phyloP scores from a whole-genome alignment of 169 alveolate species.

The Pseudocohnilembus persalinus region DNA sequence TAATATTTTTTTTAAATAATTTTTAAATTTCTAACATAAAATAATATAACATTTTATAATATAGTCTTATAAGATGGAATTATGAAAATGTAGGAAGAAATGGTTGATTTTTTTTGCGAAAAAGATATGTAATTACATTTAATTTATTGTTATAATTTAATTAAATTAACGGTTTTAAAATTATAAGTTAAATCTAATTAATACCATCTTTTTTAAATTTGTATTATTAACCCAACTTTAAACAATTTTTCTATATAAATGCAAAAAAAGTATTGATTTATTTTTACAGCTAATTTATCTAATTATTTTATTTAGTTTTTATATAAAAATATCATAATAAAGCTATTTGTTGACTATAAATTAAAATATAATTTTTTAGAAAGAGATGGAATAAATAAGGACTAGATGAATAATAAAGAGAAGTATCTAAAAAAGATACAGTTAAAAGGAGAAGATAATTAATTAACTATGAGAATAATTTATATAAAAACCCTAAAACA shows the following conservation, averaged over 20 bases:
- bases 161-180: neutral
- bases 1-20: too few relatives aligned
- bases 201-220: too few relatives aligned
- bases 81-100: slow-evolving; percentile 23
- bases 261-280: too few relatives aligned
- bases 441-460: neutral
- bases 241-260: too few relatives aligned
- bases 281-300: neutral
- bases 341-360: too few relatives aligned
- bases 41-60: too few relatives aligned
- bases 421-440: neutral
- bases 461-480: neutral
- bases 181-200: neutral
- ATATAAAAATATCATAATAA: neutral
- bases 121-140: slow-evolving; percentile 3
- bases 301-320: too few relatives aligned
- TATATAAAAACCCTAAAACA: neutral
- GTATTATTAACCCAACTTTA: too few relatives aligned
- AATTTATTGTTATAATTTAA: slow-evolving; percentile 2
- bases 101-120: slow-evolving; percentile 13
- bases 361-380: too few relatives aligned
- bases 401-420: neutral
- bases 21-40: too few relatives aligned
- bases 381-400: neutral
- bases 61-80: slow-evolving; percentile 18